Evolutionary conservation across 345 rosid genomes (phyloP).

Genomic region (Toxicodendron radicans): DNA sequence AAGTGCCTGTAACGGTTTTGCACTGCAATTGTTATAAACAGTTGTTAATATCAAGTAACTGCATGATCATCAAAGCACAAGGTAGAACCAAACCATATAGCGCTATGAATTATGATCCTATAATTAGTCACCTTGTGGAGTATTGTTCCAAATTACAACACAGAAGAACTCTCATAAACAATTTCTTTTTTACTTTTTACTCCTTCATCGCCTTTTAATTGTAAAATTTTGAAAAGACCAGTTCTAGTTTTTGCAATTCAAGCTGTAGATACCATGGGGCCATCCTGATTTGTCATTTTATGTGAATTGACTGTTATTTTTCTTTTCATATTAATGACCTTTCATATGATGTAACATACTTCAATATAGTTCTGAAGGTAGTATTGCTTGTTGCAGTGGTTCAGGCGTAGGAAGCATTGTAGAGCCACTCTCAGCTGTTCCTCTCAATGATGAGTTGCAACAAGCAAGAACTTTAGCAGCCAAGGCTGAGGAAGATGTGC

Average conservation of each 20-base stretch:
- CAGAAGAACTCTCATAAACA: background rate
- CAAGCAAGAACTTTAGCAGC: constrained; percentile 67
- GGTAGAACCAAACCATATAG: background rate
- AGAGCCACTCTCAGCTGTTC: constrained; percentile 82
- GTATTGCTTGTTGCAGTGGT: constrained; percentile 57
- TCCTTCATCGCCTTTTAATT: background rate
- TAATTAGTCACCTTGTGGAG: background rate
- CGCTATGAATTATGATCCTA: too few species aligned
- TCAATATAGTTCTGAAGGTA: constrained; percentile 33
- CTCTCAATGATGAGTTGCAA: constrained; percentile 84
- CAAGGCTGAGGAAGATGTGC: constrained; percentile 81
- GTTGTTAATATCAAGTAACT: background rate
- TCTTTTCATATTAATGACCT: background rate
- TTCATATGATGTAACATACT: constrained; percentile 12
- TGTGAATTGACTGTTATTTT: background rate
- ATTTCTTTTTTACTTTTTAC: background rate
- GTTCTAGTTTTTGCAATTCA: background rate
- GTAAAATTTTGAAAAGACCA: background rate
- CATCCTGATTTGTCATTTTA: background rate
- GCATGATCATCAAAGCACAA: background rate
- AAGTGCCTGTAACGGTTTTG: background rate
- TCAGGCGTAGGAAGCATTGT: constrained; percentile 70
- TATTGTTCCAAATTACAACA: background rate
- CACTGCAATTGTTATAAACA: background rate
- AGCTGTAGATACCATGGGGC: background rate